Conservation (phyloP, 2,329 filamentous ascomycete species). For the Chaetomium strumarium region DNA sequence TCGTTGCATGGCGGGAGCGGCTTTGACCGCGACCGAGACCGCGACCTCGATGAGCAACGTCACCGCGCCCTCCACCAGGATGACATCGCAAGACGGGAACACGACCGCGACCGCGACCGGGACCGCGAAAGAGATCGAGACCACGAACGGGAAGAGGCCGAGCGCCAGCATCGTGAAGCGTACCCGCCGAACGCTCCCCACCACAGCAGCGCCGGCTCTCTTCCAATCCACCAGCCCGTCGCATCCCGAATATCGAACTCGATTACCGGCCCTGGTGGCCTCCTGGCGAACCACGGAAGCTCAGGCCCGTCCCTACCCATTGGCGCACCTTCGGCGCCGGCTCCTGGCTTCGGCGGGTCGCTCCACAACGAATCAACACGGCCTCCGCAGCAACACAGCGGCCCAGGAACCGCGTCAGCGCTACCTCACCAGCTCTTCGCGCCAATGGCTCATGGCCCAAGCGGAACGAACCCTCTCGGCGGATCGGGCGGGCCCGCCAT, state of each 20-base stretch:
- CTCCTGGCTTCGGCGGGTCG: slow-evolving; percentile 49
- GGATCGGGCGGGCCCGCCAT: slow-evolving; percentile 56
- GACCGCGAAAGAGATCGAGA: slow-evolving; percentile 29
- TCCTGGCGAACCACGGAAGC: slow-evolving; percentile 68
- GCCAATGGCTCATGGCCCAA: slow-evolving; percentile 45
- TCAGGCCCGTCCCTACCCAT: slow-evolving; percentile 48
- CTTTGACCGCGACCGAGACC: slow-evolving; percentile 44
- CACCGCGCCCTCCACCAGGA: slow-evolving; percentile 44
- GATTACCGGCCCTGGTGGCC: slow-evolving; percentile 86
- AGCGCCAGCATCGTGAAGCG: slow-evolving; percentile 57
- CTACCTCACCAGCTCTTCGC: slow-evolving; percentile 53
- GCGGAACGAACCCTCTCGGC: slow-evolving; percentile 49
- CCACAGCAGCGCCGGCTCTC: slow-evolving; percentile 80
- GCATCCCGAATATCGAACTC: slow-evolving; percentile 73
- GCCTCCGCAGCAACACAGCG: slow-evolving; percentile 44
- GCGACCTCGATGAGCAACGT: slow-evolving; percentile 41
- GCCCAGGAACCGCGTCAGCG: slow-evolving; percentile 41
- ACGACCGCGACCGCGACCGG: slow-evolving; percentile 20
- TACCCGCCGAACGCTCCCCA: slow-evolving; percentile 64
- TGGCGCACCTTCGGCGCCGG: slow-evolving; percentile 46
- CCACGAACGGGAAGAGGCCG: slow-evolving; percentile 60
- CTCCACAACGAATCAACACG: slow-evolving; percentile 48
- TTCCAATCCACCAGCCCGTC: slow-evolving; percentile 91
- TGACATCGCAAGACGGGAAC: slow-evolving; percentile 36
- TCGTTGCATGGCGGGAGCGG: slow-evolving; percentile 38